Conservation (phyloP, 176 grass and related monocot genomes). For the Oryza nivara region DNA sequence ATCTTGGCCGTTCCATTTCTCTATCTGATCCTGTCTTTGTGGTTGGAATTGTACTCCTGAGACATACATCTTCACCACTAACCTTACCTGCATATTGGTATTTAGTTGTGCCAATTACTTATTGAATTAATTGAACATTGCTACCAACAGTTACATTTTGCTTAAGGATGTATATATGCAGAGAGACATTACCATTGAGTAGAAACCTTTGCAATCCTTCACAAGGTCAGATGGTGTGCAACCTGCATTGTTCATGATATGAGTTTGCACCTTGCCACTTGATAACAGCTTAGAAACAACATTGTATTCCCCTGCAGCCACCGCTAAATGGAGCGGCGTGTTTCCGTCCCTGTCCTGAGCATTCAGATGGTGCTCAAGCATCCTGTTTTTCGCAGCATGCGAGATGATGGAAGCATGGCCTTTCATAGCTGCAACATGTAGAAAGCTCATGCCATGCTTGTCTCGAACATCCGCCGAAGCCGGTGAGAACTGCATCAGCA, state of each 20-base stretch:
- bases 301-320: not conserved
- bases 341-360: slow-evolving; percentile 51
- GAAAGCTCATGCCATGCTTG: slow-evolving; percentile 40
- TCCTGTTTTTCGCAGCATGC: not conserved
- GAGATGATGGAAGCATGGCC: slow-evolving; percentile 9
- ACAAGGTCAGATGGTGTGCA: slow-evolving; percentile 36
- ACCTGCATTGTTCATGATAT: slow-evolving; percentile 51
- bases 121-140: not conserved
- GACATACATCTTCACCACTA: slow-evolving; percentile 30
- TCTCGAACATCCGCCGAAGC: slow-evolving; percentile 45
- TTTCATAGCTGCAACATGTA: slow-evolving; percentile 37
- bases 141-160: not conserved
- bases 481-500: slow-evolving; percentile 26
- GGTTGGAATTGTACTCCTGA: slow-evolving; percentile 45
- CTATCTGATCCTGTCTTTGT: slow-evolving; percentile 53
- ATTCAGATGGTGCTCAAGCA: slow-evolving; percentile 39
- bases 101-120: not conserved
- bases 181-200: slow-evolving; percentile 41
- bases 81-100: slow-evolving; percentile 20
- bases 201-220: slow-evolving; percentile 38
- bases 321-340: slow-evolving; percentile 46
- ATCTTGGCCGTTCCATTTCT: slow-evolving; percentile 46
- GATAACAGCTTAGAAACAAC: slow-evolving; percentile 30
- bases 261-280: slow-evolving; percentile 10
- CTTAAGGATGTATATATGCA: not conserved